phyloP scores from a whole-genome alignment of 805 yeast species.

The Wickerhamiella vanderwaltii region DNA sequence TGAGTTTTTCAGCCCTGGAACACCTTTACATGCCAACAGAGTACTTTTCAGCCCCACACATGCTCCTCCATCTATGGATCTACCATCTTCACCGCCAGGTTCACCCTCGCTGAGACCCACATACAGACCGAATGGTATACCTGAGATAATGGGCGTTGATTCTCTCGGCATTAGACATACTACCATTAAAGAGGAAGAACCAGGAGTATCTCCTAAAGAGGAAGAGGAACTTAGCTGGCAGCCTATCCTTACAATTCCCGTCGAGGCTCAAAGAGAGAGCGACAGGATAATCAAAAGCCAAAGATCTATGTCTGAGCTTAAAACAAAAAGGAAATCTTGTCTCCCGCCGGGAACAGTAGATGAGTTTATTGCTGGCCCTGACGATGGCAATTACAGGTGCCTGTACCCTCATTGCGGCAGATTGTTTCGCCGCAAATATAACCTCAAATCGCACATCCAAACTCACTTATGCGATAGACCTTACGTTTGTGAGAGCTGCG shows the following conservation, averaged over 20 bases:
- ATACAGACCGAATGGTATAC: neutral
- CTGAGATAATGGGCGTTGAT: neutral
- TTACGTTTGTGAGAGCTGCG: constrained; percentile 62
- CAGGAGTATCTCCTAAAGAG: constrained; percentile 2
- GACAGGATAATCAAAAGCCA: constrained; percentile 27
- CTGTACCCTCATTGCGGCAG: constrained; percentile 68
- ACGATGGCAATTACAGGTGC: constrained; percentile 63
- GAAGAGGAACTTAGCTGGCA: constrained; percentile 32
- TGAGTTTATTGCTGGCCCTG: constrained; percentile 69
- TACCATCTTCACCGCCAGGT: constrained; percentile 20
- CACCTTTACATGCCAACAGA: neutral
- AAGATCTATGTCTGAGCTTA: constrained; percentile 23
- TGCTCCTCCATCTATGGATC: constrained; percentile 6
- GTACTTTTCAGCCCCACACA: constrained; percentile 2
- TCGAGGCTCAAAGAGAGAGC: constrained; percentile 24
- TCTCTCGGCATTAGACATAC: constrained; percentile 3
- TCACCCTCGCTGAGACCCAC: constrained; percentile 14
- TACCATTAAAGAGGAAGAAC: neutral
- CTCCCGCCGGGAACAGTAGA: constrained; percentile 86
- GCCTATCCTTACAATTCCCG: constrained; percentile 28
- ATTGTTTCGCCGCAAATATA: constrained; percentile 75
- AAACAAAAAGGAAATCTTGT: constrained; percentile 39
- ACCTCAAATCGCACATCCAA: constrained; percentile 89
- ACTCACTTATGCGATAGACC: constrained; percentile 95
- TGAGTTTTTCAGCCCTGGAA: constrained; percentile 3